phyloP scores from a whole-genome alignment of 768 basidiomycete species.

The Suillus cothurnatus region DNA sequence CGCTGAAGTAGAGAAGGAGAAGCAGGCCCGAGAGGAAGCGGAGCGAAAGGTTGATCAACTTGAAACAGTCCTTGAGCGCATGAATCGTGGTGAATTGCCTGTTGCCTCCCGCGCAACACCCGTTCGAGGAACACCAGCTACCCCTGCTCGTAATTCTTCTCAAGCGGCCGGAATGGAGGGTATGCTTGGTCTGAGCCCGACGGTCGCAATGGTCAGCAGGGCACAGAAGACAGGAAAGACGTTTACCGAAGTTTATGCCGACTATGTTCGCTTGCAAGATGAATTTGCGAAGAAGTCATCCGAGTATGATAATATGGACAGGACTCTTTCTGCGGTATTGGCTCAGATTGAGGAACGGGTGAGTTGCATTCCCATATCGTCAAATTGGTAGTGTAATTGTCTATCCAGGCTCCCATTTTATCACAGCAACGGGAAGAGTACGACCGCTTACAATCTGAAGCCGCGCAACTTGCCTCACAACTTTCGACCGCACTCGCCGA shows the following conservation, averaged over 20 bases:
- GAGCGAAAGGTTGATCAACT: slow-evolving; percentile 75
- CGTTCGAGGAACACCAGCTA: slow-evolving; percentile 43
- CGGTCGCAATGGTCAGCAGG: slow-evolving; percentile 82
- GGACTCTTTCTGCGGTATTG: slow-evolving; percentile 75
- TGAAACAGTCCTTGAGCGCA: slow-evolving; percentile 68
- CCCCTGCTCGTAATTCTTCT: slow-evolving; percentile 39
- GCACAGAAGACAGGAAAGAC: slow-evolving; percentile 84
- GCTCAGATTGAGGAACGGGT: slow-evolving; percentile 92
- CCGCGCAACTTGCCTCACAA: slow-evolving; percentile 77
- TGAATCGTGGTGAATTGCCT: slow-evolving; percentile 74
- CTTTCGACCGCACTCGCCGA: slow-evolving; percentile 74
- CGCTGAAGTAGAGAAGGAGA: slow-evolving; percentile 75
- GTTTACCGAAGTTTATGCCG: slow-evolving; percentile 93
- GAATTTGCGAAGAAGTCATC: slow-evolving; percentile 75
- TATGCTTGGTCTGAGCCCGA: slow-evolving; percentile 79
- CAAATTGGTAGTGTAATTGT: background rate
- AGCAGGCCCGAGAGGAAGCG: slow-evolving; percentile 62
- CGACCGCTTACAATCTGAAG: slow-evolving; percentile 78
- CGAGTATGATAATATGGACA: slow-evolving; percentile 86
- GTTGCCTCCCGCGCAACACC: slow-evolving; percentile 47
- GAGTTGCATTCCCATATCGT: slow-evolving; percentile 5
- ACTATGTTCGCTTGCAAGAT: slow-evolving; percentile 85
- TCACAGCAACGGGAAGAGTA: slow-evolving; percentile 91
- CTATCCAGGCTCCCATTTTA: slow-evolving; percentile 80
- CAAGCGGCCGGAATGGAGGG: slow-evolving; percentile 49